phyloP scores from a whole-genome alignment of 768 basidiomycete species.

The Pisolithus marmoratus region DNA sequence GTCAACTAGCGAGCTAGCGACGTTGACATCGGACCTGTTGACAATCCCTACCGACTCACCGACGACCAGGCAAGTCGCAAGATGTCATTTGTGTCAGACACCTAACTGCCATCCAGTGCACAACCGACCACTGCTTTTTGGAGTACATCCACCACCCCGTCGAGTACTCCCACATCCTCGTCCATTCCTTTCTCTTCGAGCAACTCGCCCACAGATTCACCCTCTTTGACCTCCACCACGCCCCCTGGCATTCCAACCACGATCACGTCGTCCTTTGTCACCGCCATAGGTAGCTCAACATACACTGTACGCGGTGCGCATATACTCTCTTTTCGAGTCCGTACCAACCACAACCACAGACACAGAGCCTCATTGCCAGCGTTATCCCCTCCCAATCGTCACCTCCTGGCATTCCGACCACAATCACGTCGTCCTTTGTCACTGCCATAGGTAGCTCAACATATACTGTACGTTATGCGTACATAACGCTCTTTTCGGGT shows the following conservation, averaged over 20 bases:
- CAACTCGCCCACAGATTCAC: constrained; percentile 1
- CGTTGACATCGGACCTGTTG: not conserved
- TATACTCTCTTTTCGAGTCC: not conserved
- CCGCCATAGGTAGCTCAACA: constrained; percentile 10
- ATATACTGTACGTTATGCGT: constrained; percentile 13
- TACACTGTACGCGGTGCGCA: constrained; percentile 13
- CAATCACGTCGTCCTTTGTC: constrained; percentile 16
- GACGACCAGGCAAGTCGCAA: constrained; percentile 10
- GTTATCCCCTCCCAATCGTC: constrained; percentile 8
- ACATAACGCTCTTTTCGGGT: not conserved
- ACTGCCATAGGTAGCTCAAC: constrained; percentile 11
- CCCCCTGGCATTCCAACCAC: constrained; percentile 9
- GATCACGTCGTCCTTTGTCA: constrained; percentile 17
- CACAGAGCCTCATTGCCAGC: constrained; percentile 9
- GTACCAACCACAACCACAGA: constrained; percentile 4
- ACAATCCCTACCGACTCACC: constrained; percentile 6
- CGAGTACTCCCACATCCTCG: not conserved
- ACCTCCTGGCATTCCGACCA: constrained; percentile 9
- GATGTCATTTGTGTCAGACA: not conserved
- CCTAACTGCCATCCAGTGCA: not conserved
- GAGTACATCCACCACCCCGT: constrained; percentile 5
- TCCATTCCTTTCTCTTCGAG: not conserved
- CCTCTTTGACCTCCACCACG: constrained; percentile 1
- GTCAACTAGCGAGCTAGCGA: not conserved
- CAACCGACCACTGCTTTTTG: constrained; percentile 6